Evolutionary conservation across 371 early-diverging fungal species (phyloP), one percentile per base, ranked within the genome.

Genomic region (Syncephalis fuscata): DNA sequence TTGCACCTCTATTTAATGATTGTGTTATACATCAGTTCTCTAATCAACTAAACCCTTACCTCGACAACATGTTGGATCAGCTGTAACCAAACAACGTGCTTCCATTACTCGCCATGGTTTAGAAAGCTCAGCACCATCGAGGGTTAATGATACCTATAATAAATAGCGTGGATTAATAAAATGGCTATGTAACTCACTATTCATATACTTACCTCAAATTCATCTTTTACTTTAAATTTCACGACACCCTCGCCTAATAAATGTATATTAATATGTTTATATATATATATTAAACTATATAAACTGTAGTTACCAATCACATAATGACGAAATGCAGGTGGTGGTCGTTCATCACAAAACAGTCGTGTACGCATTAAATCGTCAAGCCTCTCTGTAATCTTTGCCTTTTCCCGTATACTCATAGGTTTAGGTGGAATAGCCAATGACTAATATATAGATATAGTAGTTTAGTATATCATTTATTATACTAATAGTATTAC

Each of bases 351-450:
- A 3, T 65, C 69, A 17, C 72, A 71, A 39, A 81, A 51, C 32
- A 85, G 62, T 10, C 83, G 66, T 54, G 71, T 61, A 9, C 83
- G 65, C 43, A 85, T 82, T 10, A 76, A 69, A 51, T 77, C 81
- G 49, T 82, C 71, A 53, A 85, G 66, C 27, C 70, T 68, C 3
- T 60, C 57, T 48, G 80, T 63, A 0, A 76, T 68, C 9, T 71
- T 60, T 5, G 69, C 53, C 2, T 75, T 70, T 58, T 82, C 71
- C 32, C 54, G 51, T 42, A 66, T 67, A 10, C 65, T 68, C 21
- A 82, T 65, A 24, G 62, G 63, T 3, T 63, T 58, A 3, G 76
- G 74, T 16, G 66, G 66, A 24, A 78, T 56, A 59, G 70, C 65
- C 14, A 64, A 62, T 54, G 76, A 60, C 41, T 41, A 41, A n/a